phyloP scores from a whole-genome alignment of 2,329 filamentous ascomycete genomes.

The Hypoxylon sp. region DNA sequence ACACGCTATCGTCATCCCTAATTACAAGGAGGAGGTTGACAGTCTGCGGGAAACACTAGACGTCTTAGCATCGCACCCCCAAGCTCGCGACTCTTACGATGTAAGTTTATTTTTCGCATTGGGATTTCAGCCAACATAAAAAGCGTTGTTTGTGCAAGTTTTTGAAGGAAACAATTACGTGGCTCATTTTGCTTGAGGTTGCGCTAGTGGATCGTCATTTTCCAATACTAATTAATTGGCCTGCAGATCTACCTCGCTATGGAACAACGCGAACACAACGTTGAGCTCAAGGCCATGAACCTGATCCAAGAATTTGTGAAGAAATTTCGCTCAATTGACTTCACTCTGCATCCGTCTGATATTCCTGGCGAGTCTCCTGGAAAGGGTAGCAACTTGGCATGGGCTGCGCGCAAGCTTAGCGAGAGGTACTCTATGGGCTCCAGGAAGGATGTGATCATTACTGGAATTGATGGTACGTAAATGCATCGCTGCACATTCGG shows the following conservation, averaged over 20 bases:
- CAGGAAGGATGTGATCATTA: constrained; percentile 76
- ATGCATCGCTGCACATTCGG: constrained; percentile 7
- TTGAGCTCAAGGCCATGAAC: constrained; percentile 72
- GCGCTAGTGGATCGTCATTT: constrained; percentile 15
- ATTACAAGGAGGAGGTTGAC: constrained; percentile 81
- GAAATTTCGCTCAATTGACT: constrained; percentile 76
- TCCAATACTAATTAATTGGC: constrained; percentile 33
- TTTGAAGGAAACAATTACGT: constrained; percentile 11
- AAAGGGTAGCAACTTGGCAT: constrained; percentile 81
- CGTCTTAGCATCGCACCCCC: constrained; percentile 76
- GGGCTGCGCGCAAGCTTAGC: constrained; percentile 77
- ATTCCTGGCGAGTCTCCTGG: constrained; percentile 78
- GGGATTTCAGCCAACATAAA: background rate
- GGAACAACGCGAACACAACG: constrained; percentile 76
- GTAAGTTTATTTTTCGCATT: constrained; percentile 64
- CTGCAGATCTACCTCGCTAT: constrained; percentile 78
- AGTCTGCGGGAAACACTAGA: constrained; percentile 77
- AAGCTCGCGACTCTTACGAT: constrained; percentile 76
- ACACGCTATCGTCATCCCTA: constrained; percentile 78
- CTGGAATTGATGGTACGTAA: constrained; percentile 78
- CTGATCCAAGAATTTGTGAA: constrained; percentile 75
- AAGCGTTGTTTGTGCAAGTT: background rate
- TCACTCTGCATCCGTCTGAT: constrained; percentile 75
- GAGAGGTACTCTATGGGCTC: constrained; percentile 68
- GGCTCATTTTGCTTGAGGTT: constrained; percentile 2